A percentile compares a stretch with the other conserved stretches of the same genome.
Conservation (phyloP, 2,329 filamentous ascomycete species). For the Anthostomella pinea region DNA sequence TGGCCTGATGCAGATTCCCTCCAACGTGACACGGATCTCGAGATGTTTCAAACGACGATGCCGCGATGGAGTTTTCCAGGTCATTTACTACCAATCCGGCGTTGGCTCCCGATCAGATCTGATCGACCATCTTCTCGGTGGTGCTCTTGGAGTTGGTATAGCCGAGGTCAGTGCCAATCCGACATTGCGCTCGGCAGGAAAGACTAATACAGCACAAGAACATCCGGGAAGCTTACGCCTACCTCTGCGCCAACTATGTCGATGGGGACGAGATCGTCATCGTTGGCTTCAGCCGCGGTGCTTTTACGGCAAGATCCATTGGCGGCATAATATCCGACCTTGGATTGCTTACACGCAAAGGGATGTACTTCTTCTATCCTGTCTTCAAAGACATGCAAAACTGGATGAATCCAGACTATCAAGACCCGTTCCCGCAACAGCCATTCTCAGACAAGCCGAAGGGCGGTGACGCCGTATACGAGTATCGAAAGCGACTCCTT, state of each 20-base stretch:
- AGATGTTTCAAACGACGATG: slow-evolving; percentile 52
- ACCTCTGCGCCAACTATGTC: slow-evolving; percentile 60
- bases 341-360: slow-evolving; percentile 51
- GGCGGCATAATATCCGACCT: slow-evolving; percentile 51
- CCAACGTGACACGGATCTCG: slow-evolving; percentile 60
- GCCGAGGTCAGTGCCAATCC: slow-evolving; percentile 40
- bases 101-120: slow-evolving; percentile 53
- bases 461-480: slow-evolving; percentile 38
- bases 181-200: slow-evolving; percentile 2
- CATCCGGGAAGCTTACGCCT: slow-evolving; percentile 61
- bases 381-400: slow-evolving; percentile 57
- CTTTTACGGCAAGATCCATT: slow-evolving; percentile 56
- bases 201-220: slow-evolving; percentile 35
- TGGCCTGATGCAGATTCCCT: slow-evolving; percentile 49
- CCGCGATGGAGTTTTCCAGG: slow-evolving; percentile 51
- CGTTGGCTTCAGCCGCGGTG: slow-evolving; percentile 56
- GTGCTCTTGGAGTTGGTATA: slow-evolving; percentile 54
- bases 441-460: slow-evolving; percentile 50
- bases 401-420: slow-evolving; percentile 44
- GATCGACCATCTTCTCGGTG: slow-evolving; percentile 51
- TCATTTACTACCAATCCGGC: slow-evolving; percentile 60
- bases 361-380: slow-evolving; percentile 52
- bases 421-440: slow-evolving; percentile 44
- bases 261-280: slow-evolving; percentile 56
- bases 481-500: slow-evolving; percentile 44